Conservation (phyloP, 345 rosid genomes). For the Gossypium anomalum region DNA sequence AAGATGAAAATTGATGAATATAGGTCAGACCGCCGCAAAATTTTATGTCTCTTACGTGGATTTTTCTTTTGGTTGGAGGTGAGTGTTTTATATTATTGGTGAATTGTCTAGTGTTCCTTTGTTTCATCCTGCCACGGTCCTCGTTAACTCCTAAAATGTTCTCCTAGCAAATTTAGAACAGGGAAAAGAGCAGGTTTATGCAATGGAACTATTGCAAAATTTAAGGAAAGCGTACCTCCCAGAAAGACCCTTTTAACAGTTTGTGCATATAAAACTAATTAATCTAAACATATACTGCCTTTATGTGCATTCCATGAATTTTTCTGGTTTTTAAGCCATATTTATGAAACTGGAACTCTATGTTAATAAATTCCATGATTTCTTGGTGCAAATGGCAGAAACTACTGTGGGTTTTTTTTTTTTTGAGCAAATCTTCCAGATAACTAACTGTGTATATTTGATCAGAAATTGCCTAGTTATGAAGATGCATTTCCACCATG, state of each 20-base stretch:
- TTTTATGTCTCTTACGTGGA: background rate
- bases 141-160: background rate
- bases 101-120: background rate
- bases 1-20: background rate
- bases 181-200: background rate
- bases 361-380: background rate
- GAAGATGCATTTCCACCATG: constrained; percentile 29
- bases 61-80: constrained; percentile 7
- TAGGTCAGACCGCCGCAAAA: background rate
- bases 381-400: background rate
- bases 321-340: background rate
- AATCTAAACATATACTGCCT: background rate
- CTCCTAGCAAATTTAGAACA: background rate
- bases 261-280: background rate
- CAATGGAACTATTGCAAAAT: too few relatives aligned
- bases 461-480: constrained; percentile 33
- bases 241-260: background rate
- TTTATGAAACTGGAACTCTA: background rate
- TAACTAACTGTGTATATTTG: constrained; percentile 2
- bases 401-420: background rate
- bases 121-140: background rate
- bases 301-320: background rate
- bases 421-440: background rate
- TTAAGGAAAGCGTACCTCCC: background rate
- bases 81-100: background rate